Conservation (phyloP, 768 basidiomycete genomes). For the Cyclocybe cylindracea region DNA sequence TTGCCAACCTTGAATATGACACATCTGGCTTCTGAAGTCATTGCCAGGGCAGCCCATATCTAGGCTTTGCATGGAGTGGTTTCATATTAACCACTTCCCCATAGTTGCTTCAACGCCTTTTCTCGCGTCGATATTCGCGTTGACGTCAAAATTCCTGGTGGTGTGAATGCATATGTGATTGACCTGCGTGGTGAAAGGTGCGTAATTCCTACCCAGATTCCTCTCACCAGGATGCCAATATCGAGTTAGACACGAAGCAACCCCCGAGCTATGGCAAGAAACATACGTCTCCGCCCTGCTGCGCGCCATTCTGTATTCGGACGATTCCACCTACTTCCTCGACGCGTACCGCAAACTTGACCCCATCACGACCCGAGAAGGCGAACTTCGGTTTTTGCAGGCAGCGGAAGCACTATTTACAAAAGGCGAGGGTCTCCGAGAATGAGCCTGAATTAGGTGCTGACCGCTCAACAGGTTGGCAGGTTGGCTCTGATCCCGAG, state of each 20-base stretch:
- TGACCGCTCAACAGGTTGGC: constrained; percentile 71
- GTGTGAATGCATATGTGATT: constrained; percentile 91
- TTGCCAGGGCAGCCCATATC: no score
- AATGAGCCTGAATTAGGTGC: no score
- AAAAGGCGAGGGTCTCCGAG: constrained; percentile 52
- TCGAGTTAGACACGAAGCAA: constrained; percentile 77
- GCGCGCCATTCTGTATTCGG: constrained; percentile 91
- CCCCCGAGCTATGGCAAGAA: constrained; percentile 94
- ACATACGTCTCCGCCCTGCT: constrained; percentile 93
- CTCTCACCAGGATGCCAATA: constrained; percentile 1
- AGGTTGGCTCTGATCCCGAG: constrained; percentile 97
- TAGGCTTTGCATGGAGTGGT: neutral
- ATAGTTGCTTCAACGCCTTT: constrained; percentile 96
- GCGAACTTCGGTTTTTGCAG: constrained; percentile 87
- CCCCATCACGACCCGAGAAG: constrained; percentile 87
- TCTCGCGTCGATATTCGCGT: constrained; percentile 95
- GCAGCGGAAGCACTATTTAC: constrained; percentile 87
- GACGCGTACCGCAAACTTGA: constrained; percentile 96
- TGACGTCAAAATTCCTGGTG: constrained; percentile 98
- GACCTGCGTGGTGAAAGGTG: constrained; percentile 94
- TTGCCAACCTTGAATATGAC: no score
- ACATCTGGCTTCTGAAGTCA: no score
- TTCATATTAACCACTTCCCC: neutral
- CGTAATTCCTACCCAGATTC: constrained; percentile 23
- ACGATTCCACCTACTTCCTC: constrained; percentile 88